These are phyloP conservation scores for Clonostachys solani DNA, from an alignment of 2,329 filamentous ascomycete genomes.

Conservation along the genomic window DNA sequence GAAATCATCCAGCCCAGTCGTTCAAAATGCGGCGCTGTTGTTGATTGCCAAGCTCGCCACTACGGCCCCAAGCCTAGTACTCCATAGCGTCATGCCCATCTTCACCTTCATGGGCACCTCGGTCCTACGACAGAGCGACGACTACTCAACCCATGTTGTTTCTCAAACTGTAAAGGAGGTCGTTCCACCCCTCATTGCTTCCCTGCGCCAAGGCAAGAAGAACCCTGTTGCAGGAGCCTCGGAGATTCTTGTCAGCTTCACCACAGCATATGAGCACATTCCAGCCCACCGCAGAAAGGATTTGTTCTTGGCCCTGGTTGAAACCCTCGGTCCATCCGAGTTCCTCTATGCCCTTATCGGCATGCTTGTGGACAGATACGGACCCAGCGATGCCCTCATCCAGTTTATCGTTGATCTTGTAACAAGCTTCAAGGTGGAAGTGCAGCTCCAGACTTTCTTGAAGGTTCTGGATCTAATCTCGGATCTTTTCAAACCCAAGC, in stretches of 20 bases:
- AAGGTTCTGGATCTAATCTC: constrained; percentile 71
- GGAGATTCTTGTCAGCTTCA: constrained; percentile 91
- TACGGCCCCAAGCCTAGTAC: constrained; percentile 82
- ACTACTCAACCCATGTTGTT: constrained; percentile 95
- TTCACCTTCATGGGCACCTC: constrained; percentile 98
- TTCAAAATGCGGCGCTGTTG: constrained; percentile 87
- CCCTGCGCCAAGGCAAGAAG: constrained; percentile 76
- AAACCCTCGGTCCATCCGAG: constrained; percentile 80
- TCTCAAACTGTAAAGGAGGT: constrained; percentile 93
- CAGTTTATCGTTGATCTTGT: constrained; percentile 75
- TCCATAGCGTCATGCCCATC: constrained; percentile 98
- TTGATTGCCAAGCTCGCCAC: constrained; percentile 83
- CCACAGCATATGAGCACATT: constrained; percentile 93
- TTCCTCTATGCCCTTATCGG: constrained; percentile 84
- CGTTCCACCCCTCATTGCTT: constrained; percentile 84
- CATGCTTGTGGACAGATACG: constrained; percentile 88
- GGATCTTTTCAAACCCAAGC: constrained; percentile 74
- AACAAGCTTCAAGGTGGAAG: constrained; percentile 65
- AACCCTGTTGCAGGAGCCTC: constrained; percentile 76
- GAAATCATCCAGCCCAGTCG: constrained; percentile 84
- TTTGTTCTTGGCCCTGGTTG: constrained; percentile 79
- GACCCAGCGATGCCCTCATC: constrained; percentile 67
- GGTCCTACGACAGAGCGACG: constrained; percentile 86
- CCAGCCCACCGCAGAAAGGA: constrained; percentile 78
- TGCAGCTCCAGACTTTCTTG: constrained; percentile 74